phyloP scores from a whole-genome alignment of 2,329 filamentous ascomycete species.

The Sodiomyces alkalinus region DNA sequence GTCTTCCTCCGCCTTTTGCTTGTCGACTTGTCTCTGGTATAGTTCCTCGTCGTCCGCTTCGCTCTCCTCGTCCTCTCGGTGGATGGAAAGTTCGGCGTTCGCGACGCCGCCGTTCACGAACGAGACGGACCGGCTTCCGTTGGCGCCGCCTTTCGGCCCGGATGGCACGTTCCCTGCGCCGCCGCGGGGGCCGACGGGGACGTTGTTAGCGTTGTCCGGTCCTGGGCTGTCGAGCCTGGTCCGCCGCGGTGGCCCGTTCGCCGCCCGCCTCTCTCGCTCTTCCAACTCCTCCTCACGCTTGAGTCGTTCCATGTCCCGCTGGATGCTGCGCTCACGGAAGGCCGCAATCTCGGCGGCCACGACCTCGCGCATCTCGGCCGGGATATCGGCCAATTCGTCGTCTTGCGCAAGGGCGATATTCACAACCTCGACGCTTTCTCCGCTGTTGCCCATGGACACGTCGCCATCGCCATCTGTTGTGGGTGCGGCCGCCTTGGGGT shows the following conservation, averaged over 20 bases:
- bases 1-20: constrained; percentile 60
- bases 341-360: constrained; percentile 89
- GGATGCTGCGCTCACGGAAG: constrained; percentile 82
- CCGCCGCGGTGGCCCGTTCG: constrained; percentile 47
- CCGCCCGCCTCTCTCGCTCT: constrained; percentile 55
- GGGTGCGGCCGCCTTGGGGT: constrained; percentile 38
- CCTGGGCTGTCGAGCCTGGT: constrained; percentile 62
- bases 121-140: constrained; percentile 44
- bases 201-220: constrained; percentile 48
- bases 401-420: constrained; percentile 80
- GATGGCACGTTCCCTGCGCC: constrained; percentile 58
- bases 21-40: constrained; percentile 53
- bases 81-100: constrained; percentile 40
- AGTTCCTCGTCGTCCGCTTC: constrained; percentile 80
- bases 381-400: constrained; percentile 90
- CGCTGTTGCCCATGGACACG: constrained; percentile 51
- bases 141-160: constrained; percentile 45
- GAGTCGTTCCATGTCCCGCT: constrained; percentile 75
- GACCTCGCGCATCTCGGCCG: constrained; percentile 87
- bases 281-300: constrained; percentile 87
- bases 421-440: constrained; percentile 65
- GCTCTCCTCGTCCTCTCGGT: constrained; percentile 70
- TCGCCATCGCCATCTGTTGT: constrained; percentile 50
- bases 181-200: constrained; percentile 59
- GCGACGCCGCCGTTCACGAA: constrained; percentile 70